Conservation (phyloP, 2,329 filamentous ascomycete species). For the Sporothrix curviconia region DNA sequence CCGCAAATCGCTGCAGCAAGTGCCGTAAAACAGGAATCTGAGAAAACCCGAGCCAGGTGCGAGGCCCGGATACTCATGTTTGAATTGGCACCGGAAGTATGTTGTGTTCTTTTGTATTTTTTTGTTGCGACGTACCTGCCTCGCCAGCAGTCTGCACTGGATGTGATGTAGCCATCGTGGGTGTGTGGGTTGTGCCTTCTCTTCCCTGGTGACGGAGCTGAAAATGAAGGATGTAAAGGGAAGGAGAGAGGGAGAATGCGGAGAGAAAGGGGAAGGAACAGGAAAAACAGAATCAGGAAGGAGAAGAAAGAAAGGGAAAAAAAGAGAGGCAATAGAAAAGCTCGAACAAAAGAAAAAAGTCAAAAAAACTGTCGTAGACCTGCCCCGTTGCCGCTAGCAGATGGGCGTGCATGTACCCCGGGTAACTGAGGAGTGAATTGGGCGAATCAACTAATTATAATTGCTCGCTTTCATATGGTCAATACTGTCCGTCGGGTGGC, state of each 20-base stretch:
- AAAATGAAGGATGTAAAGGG: not conserved
- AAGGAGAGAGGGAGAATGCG: not conserved
- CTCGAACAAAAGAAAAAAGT: slow-evolving; percentile 9
- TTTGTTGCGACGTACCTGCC: slow-evolving; percentile 19
- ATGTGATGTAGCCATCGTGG: slow-evolving; percentile 19
- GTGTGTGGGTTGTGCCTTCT: slow-evolving; percentile 9
- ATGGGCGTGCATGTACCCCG: slow-evolving; percentile 9
- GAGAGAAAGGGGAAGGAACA: not conserved
- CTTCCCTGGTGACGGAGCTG: slow-evolving; percentile 10
- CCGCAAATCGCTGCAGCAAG: not conserved
- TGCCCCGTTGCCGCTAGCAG: slow-evolving; percentile 13
- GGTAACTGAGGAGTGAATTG: no score
- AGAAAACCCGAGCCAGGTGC: not conserved
- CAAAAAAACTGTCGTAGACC: slow-evolving; percentile 1
- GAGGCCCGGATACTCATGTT: no score
- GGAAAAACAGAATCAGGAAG: not conserved
- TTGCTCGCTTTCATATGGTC: slow-evolving; percentile 13
- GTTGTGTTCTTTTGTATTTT: not conserved
- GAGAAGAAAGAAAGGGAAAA: not conserved
- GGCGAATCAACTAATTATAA: slow-evolving; percentile 9
- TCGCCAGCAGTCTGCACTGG: slow-evolving; percentile 21
- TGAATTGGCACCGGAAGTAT: not conserved
- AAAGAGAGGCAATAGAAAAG: slow-evolving; percentile 1
- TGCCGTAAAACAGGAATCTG: not conserved
- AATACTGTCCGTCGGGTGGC: slow-evolving; percentile 3